Evolutionary conservation across 2,329 filamentous ascomycete species (phyloP), one percentile per base, ranked within the genome.

Genomic region (Colletotrichum incanum): DNA sequence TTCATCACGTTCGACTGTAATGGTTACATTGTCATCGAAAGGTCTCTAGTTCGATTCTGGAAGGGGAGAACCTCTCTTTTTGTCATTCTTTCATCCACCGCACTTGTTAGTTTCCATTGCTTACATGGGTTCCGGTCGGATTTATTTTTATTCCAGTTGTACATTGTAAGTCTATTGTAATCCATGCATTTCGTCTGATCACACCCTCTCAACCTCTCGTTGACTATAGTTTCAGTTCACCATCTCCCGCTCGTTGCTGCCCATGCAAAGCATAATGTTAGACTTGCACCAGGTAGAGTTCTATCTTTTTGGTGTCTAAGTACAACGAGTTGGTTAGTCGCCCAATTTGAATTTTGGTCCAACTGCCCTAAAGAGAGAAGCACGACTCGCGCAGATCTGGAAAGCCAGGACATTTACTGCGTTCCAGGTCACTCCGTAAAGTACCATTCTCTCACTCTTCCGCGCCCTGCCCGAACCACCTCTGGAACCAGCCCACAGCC

Each of bases 401-500:
- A 5, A n/a, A 50, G 7, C 6, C 28, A 54, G 28, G 7, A 34
- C 18, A 54, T 34, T 11, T 20, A 34, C 50, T n/a, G 28, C 18
- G 5, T n/a, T 2, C 28, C 9, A 11, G 47, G 47, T 12, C 23
- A 12, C 45, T 12, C 31, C 47, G 12, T 16, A 18, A 9, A 47
- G 18, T 31, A 23, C 58, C 41, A 34, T 49, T 41, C 58, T 1
- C 39, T 65, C 56, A 55, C 26, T 20, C 60, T 34, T 58, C 56
- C 18, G 47, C 20, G 28, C 64, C 50, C 41, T 62, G 64, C 7
- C 56, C 58, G 39, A 75, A 70, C 45, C 75, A 70, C 65, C 75
- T 78, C 43, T 67, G 75, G 31, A 80, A 80, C 77, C 78, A 80
- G 11, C 75, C 69, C 14, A 79, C 77, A 12, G 77, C 77, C 66